Evolutionary conservation across 164 flowering plant genomes (phyloP), one percentile per base, ranked within the genome.

Genomic region (Dillenia turbinata): DNA sequence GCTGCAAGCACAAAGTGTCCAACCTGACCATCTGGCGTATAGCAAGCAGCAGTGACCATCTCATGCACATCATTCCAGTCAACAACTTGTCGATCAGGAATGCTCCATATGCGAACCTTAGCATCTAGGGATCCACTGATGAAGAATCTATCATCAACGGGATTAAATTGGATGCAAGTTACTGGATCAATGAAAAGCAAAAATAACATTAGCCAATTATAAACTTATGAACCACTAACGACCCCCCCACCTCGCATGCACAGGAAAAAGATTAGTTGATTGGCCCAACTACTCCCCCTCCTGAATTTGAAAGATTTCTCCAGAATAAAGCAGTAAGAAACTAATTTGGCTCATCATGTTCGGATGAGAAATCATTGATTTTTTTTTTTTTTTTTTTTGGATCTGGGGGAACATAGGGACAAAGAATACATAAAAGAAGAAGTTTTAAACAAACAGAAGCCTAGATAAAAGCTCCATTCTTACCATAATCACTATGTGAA

Each of bases 21-120:
- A 49, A 93, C 98, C 97, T 95, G 92, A 63, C 99, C 99, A 84
- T 95, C 97, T 24, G 97, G 99, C 59, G 99, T 86, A 57, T 89
- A 95, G 73, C 97, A 86, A 66, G 92, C 99, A 61, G 99, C 96
- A 75, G 99, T 95, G 73, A 95, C 97, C 97, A 95, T 95, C 73
- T 95, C 99, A 83, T 87, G 90, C 59, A 95, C 75, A 81, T 95
- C 99, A 79, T 71, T 85, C 96, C 96, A 95, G 69, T 92, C 97
- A 69, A 95, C 97, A 75, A 95, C 97, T 77, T 85, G 85, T 57
- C 80, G 97, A 70, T 90, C 96, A 49, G 90, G 97, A 62, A 95
- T 87, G 80, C 94, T 95, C 99, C 99, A 95, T 68, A 92, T 88
- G 52, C 99, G 99, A 75, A 95, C 97, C 78, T 92, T 95, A 15